Evolutionary conservation across 805 yeast genomes (phyloP).

Genomic region (Nakazawaea pomicola): DNA sequence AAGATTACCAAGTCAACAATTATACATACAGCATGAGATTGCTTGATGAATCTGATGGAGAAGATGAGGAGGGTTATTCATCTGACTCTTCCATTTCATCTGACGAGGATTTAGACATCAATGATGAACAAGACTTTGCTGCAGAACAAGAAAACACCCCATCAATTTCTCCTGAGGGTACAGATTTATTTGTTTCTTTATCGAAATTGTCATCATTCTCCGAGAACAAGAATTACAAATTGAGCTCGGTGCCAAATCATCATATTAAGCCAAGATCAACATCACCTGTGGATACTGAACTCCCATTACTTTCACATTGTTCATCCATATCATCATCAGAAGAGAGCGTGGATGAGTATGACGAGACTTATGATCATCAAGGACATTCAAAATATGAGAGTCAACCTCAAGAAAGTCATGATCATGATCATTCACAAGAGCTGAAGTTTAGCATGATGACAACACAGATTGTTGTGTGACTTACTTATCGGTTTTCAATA

Average conservation of each 20-base stretch:
- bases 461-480: slow-evolving; percentile 1
- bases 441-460: neutral
- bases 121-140: neutral
- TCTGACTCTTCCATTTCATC: slow-evolving; percentile 9
- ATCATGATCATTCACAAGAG: neutral
- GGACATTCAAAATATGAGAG: no score
- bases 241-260: neutral
- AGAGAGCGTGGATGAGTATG: slow-evolving; percentile 12
- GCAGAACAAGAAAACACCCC: slow-evolving; percentile 5
- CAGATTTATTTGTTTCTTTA: slow-evolving; percentile 5
- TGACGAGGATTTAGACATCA: slow-evolving; percentile 12
- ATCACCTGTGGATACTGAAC: slow-evolving; percentile 19
- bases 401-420: neutral
- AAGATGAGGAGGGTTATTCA: slow-evolving; percentile 3
- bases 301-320: slow-evolving; percentile 24
- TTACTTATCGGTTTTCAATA: no score
- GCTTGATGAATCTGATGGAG: slow-evolving; percentile 6
- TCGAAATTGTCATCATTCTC: neutral
- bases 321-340: slow-evolving; percentile 24
- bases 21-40: slow-evolving; percentile 1
- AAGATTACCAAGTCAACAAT: slow-evolving; percentile 6
- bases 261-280: neutral
- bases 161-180: slow-evolving; percentile 10
- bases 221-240: neutral
- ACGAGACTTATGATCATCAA: neutral